These are phyloP conservation scores for Spergularia marina DNA, from an alignment of 148 eudicot genomes.

Conservation along the genomic window DNA sequence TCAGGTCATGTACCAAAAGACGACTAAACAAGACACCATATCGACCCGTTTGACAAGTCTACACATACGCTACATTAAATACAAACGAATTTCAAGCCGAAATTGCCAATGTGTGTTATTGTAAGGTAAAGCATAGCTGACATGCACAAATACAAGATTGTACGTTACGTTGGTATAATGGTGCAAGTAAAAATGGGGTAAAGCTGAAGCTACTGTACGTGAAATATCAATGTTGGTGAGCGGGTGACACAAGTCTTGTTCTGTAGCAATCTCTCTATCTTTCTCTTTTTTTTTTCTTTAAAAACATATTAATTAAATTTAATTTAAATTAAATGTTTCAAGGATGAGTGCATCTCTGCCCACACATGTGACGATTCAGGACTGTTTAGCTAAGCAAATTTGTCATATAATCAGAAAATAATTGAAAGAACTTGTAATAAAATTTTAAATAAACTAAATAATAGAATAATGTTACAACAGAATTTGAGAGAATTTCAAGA, in stretches of 20 bases:
- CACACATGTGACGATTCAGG: constrained; percentile 7
- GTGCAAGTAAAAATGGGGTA: neutral
- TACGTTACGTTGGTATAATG: constrained; percentile 7
- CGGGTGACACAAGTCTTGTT: constrained; percentile 33
- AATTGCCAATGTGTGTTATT: neutral
- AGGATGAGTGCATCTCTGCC: constrained; percentile 1
- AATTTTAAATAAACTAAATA: neutral
- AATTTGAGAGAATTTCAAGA: constrained; percentile 16
- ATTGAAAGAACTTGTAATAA: neutral
- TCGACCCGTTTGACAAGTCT: too few relatives aligned
- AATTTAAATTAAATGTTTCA: neutral
- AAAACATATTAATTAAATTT: neutral
- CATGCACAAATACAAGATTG: neutral
- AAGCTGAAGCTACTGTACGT: neutral
- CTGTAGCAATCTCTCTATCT: constrained; percentile 13
- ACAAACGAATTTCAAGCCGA: neutral
- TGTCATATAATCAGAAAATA: neutral
- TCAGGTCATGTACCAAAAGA: too few relatives aligned
- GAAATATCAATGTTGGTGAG: constrained; percentile 13
- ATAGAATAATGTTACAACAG: neutral
- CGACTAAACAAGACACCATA: too few relatives aligned
- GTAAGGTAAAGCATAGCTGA: constrained; percentile 10
- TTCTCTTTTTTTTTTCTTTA: neutral
- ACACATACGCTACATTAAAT: neutral
- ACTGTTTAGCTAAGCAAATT: neutral